Base-by-base conservation (phyloP, 2,329 filamentous ascomycete species). In the Phialophora tarda region DNA sequence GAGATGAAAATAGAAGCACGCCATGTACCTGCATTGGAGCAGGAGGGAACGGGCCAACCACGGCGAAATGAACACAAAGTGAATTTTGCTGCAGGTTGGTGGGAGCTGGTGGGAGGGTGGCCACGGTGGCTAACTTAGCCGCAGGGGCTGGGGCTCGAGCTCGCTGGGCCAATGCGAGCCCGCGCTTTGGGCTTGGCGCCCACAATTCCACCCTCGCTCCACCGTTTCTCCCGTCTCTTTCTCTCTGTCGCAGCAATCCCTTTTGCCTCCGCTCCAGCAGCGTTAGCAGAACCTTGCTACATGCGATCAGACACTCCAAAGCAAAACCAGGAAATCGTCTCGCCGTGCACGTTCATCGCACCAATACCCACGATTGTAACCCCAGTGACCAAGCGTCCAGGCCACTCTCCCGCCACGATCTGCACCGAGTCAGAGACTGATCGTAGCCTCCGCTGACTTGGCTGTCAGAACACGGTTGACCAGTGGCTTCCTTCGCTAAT, bases 21-120 rank as follows among this genome's bases (percentile, higher is more conserved):
- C 47, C 1, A 10, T 23, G 59, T 61, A 53, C 59, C 59, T 61
- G 59, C 59, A 61, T 61, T 47, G n/a, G 56, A 44, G 41, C 17
- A 14, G 24, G 4, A 32, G 10, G 12, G 30, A 26, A 30, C 21
- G 11, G 44, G 12, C 48, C 48, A 51, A 51, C 48, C 48, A 51
- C 24, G 48, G 24, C 14, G 48, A 12, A 8, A 2, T 23, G 11
- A 17, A 28, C 7, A 11, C 12, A 7, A n/a, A 28, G 23, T 11
- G 21, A 51, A 51, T 51, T 23, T 26, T 23, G 48, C 24, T 10
- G 48, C 23, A 17, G 48, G 21, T 23, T 51, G 21, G 6, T 50
- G 21, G 24, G 12, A 26, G 48, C 38, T 4, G 38, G 38, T 44
- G 38, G 38, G 38, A 44, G 17, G 38, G 38, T 41, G 38, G 38